These are phyloP conservation scores for Colletotrichum kahawae DNA, from an alignment of 2,329 filamentous ascomycete genomes.

Conservation along the genomic window DNA sequence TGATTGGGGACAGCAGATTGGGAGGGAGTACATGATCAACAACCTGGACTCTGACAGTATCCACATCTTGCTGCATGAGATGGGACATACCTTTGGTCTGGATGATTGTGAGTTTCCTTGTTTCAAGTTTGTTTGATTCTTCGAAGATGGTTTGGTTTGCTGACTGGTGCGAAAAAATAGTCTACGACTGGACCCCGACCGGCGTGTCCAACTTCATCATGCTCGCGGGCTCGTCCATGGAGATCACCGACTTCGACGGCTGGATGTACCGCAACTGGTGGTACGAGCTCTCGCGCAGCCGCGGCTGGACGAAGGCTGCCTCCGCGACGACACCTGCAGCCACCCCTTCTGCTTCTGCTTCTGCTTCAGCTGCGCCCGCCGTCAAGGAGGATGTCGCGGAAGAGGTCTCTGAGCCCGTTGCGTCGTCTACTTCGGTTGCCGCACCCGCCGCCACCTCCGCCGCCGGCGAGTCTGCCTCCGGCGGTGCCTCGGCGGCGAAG, in stretches of 20 bases:
- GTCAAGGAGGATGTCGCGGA: not conserved
- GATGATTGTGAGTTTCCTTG: conserved; percentile 31
- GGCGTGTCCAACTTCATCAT: conserved; percentile 48
- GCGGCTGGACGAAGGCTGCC: conserved; percentile 25
- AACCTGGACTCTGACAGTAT: conserved; percentile 39
- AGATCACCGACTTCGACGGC: conserved; percentile 52
- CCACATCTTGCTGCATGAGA: conserved; percentile 52
- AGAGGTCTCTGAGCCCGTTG: not conserved
- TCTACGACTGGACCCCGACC: conserved; percentile 43
- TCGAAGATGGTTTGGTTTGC: not conserved
- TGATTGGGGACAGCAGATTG: conserved; percentile 51
- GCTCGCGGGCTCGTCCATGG: conserved; percentile 44
- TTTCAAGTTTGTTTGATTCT: not conserved
- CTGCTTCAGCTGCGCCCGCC: not conserved
- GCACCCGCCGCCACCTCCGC: not conserved
- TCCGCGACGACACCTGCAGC: not conserved
- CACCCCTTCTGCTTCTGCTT: not conserved
- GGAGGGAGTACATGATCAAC: conserved; percentile 46
- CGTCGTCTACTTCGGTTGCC: not conserved
- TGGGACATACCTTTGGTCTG: conserved; percentile 47
- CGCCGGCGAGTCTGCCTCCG: not conserved
- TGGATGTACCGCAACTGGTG: conserved; percentile 56
- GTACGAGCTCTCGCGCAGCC: conserved; percentile 35
- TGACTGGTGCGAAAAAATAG: not conserved
- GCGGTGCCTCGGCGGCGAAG: conserved; percentile 24